Base-by-base conservation (phyloP, 306 rosid genomes). In the Cicer arietinum region DNA sequence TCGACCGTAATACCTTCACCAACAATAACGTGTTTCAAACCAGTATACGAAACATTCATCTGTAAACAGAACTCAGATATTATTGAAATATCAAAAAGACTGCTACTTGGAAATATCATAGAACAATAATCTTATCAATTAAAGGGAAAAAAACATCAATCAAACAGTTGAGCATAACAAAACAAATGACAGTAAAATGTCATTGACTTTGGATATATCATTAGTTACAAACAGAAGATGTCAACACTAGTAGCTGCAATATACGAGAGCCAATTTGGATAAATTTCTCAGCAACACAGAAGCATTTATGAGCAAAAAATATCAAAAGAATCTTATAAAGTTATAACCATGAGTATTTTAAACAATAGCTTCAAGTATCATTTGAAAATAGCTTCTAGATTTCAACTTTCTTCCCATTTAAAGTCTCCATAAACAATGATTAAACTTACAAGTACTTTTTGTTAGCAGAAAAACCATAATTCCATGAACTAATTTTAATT, bases 1-100 rank as follows among this genome's bases (percentile, higher is more conserved):
- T 94, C 93, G 43, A 91, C 58, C 4, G 90, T 89, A 53, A 90
- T 89, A 78, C 97, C 97, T 81, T 90, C 88, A 69, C 95, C 92
- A 61, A 94, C 97, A 80, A 90, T 87, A 77, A 94, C 61, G 68
- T 79, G 88, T 62, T 84, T 91, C 84, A 90, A 84, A 73, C 95
- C 97, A 76, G 8, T 71, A 58, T 82, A 83, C 1, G 95, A 81
- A 69, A 79, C 76, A 81, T 91, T 94, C 89, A 84, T 89, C 96
- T 91, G 89, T 75, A 70, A 80, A 61, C 76, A 79, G 25, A 30
- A 77, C 51, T 20, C 66, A 75, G 52, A 35, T 71, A 54, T 40
- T 65, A 53, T n/a, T 30, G 62, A 82, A 61, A 74, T 30, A 66
- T 63, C 53, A 70, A 3, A 30, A 30, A 66, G 50, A 59, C 69